Percentiles rank a stretch among this genome's conserved stretches.
Evolutionary conservation across 768 basidiomycete species (phyloP).

Genomic region (Trametes cubensis): DNA sequence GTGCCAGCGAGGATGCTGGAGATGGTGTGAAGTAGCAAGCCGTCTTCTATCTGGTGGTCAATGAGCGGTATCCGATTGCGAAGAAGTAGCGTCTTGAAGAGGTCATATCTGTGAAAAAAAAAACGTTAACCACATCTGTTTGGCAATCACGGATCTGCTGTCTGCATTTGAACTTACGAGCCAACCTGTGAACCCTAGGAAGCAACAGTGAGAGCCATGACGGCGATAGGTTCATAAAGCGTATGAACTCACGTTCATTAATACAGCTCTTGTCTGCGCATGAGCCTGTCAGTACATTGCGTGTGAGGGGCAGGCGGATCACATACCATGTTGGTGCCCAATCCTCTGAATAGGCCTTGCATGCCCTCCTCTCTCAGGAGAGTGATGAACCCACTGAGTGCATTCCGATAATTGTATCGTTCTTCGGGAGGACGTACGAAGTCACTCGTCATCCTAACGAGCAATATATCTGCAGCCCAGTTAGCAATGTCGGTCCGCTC

Average conservation of each 20-base stretch:
- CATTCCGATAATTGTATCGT: slow-evolving; percentile 79
- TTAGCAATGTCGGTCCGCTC: background rate
- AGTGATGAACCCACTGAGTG: slow-evolving; percentile 66
- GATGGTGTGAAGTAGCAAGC: slow-evolving; percentile 64
- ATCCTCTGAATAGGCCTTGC: slow-evolving; percentile 68
- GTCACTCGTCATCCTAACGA: slow-evolving; percentile 91
- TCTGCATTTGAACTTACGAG: slow-evolving; percentile 58
- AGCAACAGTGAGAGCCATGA: slow-evolving; percentile 18
- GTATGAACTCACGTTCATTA: slow-evolving; percentile 70
- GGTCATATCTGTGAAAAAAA: slow-evolving; percentile 61
- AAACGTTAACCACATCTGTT: slow-evolving; percentile 6
- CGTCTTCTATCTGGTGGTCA: slow-evolving; percentile 65
- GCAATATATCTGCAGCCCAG: slow-evolving; percentile 55
- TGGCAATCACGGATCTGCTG: background rate
- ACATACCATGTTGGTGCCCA: slow-evolving; percentile 77
- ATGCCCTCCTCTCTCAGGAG: slow-evolving; percentile 72
- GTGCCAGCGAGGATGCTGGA: slow-evolving; percentile 73
- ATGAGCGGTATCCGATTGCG: slow-evolving; percentile 54
- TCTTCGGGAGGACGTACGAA: slow-evolving; percentile 71
- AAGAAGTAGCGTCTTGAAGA: slow-evolving; percentile 66
- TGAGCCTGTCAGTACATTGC: slow-evolving; percentile 12
- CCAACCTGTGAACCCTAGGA: slow-evolving; percentile 76
- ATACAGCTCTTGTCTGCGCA: slow-evolving; percentile 56
- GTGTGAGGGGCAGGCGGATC: background rate
- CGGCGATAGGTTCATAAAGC: background rate